Percentiles rank a stretch among this genome's conserved stretches.
Conservation (phyloP, 495 filamentous ascomycete species). For the Hypomontagnella submonticulosa region DNA sequence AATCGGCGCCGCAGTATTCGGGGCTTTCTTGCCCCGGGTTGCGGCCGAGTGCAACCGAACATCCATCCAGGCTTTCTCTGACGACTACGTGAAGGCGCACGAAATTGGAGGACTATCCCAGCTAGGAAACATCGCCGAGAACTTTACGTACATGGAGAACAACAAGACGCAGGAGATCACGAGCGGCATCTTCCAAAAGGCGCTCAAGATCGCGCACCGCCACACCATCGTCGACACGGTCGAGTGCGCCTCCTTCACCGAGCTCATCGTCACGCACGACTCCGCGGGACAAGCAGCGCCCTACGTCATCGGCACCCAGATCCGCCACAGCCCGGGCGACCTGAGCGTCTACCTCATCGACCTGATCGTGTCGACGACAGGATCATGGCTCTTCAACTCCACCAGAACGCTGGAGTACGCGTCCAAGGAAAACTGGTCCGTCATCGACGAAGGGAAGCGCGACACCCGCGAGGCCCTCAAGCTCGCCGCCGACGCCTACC, state of each 20-base stretch:
- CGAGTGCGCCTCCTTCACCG: constrained; percentile 52
- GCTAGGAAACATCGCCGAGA: constrained; percentile 44
- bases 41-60: constrained; percentile 41
- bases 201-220: constrained; percentile 33
- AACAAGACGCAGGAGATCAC: constrained; percentile 46
- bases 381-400: constrained; percentile 57
- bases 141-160: constrained; percentile 48
- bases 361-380: constrained; percentile 52
- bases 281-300: constrained; percentile 43
- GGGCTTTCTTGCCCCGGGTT: constrained; percentile 26
- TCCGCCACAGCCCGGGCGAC: constrained; percentile 47
- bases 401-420: constrained; percentile 52
- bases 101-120: constrained; percentile 36
- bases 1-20: constrained; percentile 20
- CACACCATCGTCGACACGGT: constrained; percentile 39
- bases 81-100: constrained; percentile 41
- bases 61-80: constrained; percentile 29
- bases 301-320: constrained; percentile 57
- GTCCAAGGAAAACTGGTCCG: constrained; percentile 51
- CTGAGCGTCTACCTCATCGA: constrained; percentile 51
- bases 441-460: constrained; percentile 48
- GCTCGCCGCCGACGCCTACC: constrained; percentile 54
- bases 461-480: constrained; percentile 47
- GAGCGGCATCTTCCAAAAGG: constrained; percentile 34
- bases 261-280: constrained; percentile 51